phyloP scores from a whole-genome alignment of 2,329 filamentous ascomycete genomes.

The Harringtonia lauricola region DNA sequence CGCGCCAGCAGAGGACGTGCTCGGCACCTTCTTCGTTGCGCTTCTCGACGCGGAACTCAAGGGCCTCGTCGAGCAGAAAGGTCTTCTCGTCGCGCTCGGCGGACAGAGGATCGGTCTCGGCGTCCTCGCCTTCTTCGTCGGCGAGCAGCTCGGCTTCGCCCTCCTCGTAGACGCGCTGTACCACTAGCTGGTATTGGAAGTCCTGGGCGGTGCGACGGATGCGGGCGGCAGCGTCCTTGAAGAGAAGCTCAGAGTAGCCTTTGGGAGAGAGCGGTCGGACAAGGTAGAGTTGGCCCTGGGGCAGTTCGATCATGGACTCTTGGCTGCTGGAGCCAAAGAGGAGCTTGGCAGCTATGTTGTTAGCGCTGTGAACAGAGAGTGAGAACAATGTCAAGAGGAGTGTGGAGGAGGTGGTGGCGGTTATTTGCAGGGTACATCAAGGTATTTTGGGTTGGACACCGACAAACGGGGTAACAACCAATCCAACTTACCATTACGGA shows the following conservation, averaged over 20 bases:
- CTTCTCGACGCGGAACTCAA: slow-evolving; percentile 78
- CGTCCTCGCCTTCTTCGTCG: slow-evolving; percentile 81
- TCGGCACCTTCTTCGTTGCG: slow-evolving; percentile 57
- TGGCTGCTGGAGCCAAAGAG: slow-evolving; percentile 82
- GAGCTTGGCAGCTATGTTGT: slow-evolving; percentile 66
- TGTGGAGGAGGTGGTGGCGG: not conserved
- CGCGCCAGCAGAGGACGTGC: slow-evolving; percentile 86
- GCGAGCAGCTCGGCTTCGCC: slow-evolving; percentile 86
- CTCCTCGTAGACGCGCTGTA: slow-evolving; percentile 94
- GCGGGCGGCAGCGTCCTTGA: slow-evolving; percentile 88
- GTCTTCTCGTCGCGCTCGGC: slow-evolving; percentile 92
- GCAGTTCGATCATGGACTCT: slow-evolving; percentile 86
- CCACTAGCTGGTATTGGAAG: slow-evolving; percentile 92
- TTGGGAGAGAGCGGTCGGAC: slow-evolving; percentile 92
- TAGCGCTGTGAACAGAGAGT: not conserved
- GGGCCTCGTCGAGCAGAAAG: slow-evolving; percentile 84
- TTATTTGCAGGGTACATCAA: too few relatives aligned
- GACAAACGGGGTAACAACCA: too few relatives aligned
- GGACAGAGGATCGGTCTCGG: slow-evolving; percentile 59
- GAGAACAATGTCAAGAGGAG: not conserved
- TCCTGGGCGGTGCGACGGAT: slow-evolving; percentile 91
- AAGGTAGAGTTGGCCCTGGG: slow-evolving; percentile 93
- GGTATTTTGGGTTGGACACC: too few relatives aligned
- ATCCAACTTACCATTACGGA: slow-evolving; percentile 29
- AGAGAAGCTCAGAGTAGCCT: slow-evolving; percentile 97